Conservation (phyloP, 2,329 filamentous ascomycete genomes). For the Aspergillus sojae region DNA sequence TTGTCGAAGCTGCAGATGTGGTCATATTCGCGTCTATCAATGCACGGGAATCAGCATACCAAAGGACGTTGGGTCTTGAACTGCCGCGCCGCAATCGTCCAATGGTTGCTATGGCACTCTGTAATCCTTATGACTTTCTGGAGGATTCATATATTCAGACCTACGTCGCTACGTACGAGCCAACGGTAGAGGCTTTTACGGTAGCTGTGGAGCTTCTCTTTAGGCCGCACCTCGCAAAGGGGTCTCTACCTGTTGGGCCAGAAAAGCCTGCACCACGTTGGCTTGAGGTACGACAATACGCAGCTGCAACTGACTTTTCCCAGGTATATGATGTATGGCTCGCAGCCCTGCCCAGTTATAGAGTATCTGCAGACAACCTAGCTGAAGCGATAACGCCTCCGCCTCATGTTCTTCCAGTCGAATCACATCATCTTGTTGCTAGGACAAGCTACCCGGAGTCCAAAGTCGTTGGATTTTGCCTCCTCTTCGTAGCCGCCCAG, state of each 20-base stretch:
- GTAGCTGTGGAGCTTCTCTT: constrained; percentile 46
- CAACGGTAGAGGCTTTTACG: constrained; percentile 46
- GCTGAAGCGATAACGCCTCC: constrained; percentile 28
- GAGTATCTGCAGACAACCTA: constrained; percentile 31
- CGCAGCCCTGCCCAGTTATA: constrained; percentile 40
- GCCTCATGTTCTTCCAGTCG: constrained; percentile 16
- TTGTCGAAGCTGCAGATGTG: constrained; percentile 39
- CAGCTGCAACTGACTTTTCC: constrained; percentile 29
- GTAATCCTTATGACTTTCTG: constrained; percentile 50
- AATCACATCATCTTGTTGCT: constrained; percentile 39
- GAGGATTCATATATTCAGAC: constrained; percentile 40
- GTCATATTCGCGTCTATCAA: constrained; percentile 47
- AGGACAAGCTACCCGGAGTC: constrained; percentile 15
- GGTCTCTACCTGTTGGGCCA: constrained; percentile 39
- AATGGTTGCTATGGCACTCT: constrained; percentile 45
- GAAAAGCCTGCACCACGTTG: constrained; percentile 17
- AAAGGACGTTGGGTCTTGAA: constrained; percentile 38
- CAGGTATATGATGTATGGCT: constrained; percentile 38
- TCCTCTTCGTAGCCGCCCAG: constrained; percentile 35
- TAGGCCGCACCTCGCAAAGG: constrained; percentile 31
- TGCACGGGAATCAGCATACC: constrained; percentile 40
- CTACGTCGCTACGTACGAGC: constrained; percentile 50
- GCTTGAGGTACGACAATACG: constrained; percentile 22
- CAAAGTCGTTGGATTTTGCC: constrained; percentile 40
- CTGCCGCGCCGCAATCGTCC: constrained; percentile 33